Evolutionary conservation across 2,329 filamentous ascomycete genomes (phyloP).

Genomic region (Trichoderma sp.): DNA sequence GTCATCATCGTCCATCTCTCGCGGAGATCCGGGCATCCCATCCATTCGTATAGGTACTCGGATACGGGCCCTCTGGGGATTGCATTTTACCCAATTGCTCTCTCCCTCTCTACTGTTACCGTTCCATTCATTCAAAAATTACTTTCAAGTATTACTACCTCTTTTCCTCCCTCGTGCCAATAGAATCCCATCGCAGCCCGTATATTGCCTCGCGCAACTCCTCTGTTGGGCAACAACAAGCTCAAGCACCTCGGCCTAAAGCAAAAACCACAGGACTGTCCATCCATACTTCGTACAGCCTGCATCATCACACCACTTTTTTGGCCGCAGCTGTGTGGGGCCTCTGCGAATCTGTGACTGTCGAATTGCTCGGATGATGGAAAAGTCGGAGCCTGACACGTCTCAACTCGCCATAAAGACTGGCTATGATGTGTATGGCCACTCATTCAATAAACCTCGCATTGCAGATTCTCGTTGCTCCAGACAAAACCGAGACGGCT

Average conservation of each 20-base stretch:
- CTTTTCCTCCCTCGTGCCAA: neutral
- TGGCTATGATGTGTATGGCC: neutral
- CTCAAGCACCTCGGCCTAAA: constrained; percentile 5
- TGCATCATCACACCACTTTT: constrained; percentile 14
- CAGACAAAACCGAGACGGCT: neutral
- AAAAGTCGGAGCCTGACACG: constrained; percentile 2
- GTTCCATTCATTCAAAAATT: neutral
- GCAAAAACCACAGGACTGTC: neutral
- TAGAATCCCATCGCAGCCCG: neutral
- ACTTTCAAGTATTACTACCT: neutral
- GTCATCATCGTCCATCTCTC: constrained; percentile 5
- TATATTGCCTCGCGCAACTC: neutral
- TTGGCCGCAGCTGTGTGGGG: neutral
- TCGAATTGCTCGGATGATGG: neutral
- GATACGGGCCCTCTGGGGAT: neutral
- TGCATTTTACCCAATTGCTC: neutral
- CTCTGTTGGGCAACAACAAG: constrained; percentile 8
- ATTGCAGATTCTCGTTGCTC: neutral
- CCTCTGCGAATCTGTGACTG: neutral
- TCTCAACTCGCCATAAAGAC: neutral
- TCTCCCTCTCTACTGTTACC: too few species aligned
- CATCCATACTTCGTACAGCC: neutral
- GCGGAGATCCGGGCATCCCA: neutral
- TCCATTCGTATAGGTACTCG: neutral
- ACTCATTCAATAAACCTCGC: neutral